Evolutionary conservation across 345 rosid genomes (phyloP), one percentile per base, ranked within the genome.

Genomic region (Citrus medica): DNA sequence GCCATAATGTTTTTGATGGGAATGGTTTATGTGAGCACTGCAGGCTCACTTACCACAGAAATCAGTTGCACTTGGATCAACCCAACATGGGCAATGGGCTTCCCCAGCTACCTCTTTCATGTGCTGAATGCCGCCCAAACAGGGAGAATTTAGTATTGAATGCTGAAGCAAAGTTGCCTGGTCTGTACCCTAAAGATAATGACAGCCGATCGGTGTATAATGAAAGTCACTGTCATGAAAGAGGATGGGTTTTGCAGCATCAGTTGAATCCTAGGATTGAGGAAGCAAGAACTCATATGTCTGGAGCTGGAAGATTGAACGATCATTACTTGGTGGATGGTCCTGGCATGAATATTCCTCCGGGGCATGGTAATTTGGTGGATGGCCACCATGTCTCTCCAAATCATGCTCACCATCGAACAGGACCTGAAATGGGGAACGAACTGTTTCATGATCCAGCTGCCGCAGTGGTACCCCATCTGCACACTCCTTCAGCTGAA

Each of bases 241-340:
- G 93, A 81, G 97, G 98, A 72, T 87, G 97, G 97, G 65, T 84
- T 82, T 81, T 83, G 80, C 94, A 82, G 82, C 92, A 89, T 75
- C 98, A 86, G 81, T 78, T 86, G 83, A 88, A 82, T 73, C 84
- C 96, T 55, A 83, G 79, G 48, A 81, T 82, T 81, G 97, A 93
- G 78, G 97, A 92, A 77, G 86, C 79, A 46, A 92, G 96, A 89
- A 73, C 84, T 76, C 89, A 85, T 78, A 35, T 78, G 56, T 77
- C 89, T 75, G 93, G 87, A 69, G 84, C 88, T 82, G 92, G 89
- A 87, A 88, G 98, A 81, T 81, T 91, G 80, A 87, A 86, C 70
- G 94, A 91, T 83, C 92, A 83, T 62, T 90, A 84, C 80, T 40
- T 82, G 78, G 81, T 78, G 1, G 99, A 95, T 82, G 89, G 90